Base-by-base conservation (phyloP, 225 moss, liverwort and hornwort species). In the Pseudisothecium myosuroides region DNA sequence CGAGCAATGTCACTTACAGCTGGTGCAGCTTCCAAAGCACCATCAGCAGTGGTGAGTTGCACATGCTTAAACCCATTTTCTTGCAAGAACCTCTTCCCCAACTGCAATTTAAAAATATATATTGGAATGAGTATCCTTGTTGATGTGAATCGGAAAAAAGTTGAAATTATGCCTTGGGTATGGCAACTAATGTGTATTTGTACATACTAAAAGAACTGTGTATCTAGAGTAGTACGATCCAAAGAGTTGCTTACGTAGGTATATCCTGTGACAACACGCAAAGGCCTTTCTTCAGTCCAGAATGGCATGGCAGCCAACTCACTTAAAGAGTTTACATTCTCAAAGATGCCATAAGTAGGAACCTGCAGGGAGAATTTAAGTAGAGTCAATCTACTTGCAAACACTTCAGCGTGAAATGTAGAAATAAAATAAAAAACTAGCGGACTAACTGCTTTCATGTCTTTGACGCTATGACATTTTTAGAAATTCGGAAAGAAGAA, bases 1-100 rank as follows among this genome's bases (percentile, higher is more conserved):
- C 50, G 19, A 61, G 60, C 61, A 88, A 59, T 77, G 63, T 78
- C 55, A 89, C 93, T 93, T 92, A 96, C 96, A 54, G 99, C 99
- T 74, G 99, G 99, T 19, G 97, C 99, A 77, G 99, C 99, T 94
- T 99, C 99, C 94, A 99, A 94, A 39, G 99, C 99, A 77, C 99
- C 99, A 91, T 99, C 99, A 59, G 99, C 99, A 76, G 95, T 96
- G 86, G 94, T 95, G 66, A 99, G 95, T 80, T 91, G 91, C 76
- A 99, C 96, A 92, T 99, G 93, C 80, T 95, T 93, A 41, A 99
- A 92, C 43, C 99, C 99, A 63, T 96, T 94, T 54, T 96, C 95
- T 85, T 91, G 82, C 94, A 99, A 88, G 84, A 97, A 99, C 87
- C 91, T 97, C 83, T 87, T 84, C 71, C 97, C 99, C 79, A 99